Evolutionary conservation across 1,284 basidiomycete genomes (phyloP), one percentile per base, ranked within the genome.

Genomic region (Mycena citricolor): DNA sequence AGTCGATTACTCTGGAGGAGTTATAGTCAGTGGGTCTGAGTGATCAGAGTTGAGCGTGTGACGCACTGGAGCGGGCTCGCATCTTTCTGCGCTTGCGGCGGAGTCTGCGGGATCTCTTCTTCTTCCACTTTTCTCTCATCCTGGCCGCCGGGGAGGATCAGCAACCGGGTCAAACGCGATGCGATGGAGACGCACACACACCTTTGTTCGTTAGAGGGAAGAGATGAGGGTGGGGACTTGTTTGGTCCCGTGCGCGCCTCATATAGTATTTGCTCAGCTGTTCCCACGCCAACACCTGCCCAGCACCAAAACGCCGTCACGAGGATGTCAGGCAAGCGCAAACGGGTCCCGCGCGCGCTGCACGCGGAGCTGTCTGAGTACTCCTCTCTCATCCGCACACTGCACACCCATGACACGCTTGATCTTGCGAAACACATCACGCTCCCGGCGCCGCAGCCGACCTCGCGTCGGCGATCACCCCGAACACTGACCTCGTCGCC

Each of bases 121-220:
- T 90, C 80, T 89, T 90, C 86, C 86, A 90, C 82, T 90, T 90
- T 70, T 89, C 86, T 86, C 86, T 88, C 86, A 89, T 89, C 56
- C 79, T 83, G 47, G n/a, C 24, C 26, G 26, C 7, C 19, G 17
- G 20, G 19, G 25, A 3, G 33, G n/a, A n/a, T n/a, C n/a, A n/a
- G n/a, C n/a, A n/a, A n/a, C n/a, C n/a, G n/a, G n/a, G n/a, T n/a
- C n/a, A n/a, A n/a, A n/a, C n/a, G n/a, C n/a, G n/a, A n/a, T n/a
- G n/a, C n/a, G 17, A 49, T 23, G 36, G 31, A 22, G 23, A 23
- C 26, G 12, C 22, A 25, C 34, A 38, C 20, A 66, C 69, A 41
- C 53, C 73, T 72, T 70, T 71, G 34, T 64, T 52, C 45, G 51
- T 53, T 59, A 57, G 49, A 58, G 57, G 61, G 58, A 60, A 58